Evolutionary conservation across 2,329 filamentous ascomycete species (phyloP), one percentile per base, ranked within the genome.

Genomic region (Xylariaceae sp.): DNA sequence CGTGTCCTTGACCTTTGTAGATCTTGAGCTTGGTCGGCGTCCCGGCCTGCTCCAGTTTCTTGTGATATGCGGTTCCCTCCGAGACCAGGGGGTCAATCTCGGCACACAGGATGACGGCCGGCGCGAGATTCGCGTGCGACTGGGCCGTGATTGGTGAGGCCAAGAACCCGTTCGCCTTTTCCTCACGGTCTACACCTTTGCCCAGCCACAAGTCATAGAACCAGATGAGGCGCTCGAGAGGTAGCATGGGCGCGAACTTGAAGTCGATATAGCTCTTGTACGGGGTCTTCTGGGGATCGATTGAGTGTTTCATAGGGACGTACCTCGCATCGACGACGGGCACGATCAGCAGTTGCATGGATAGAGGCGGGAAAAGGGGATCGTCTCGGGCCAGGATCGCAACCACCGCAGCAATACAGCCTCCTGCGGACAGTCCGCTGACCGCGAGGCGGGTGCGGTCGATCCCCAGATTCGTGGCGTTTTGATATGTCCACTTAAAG

Each of bases 121-220:
- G 71, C 2, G 73, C 70, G 2, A 75, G 61, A 23, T 68, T 62
- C 1, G 59, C 65, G 48, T 74, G 72, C 7, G 71, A 73, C 5
- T 54, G 48, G 2, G 72, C 73, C 2, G 71, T 59, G 44, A 75
- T 69, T 0, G 72, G 73, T 3, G 71, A 74, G 7, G 70, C 71
- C 3, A 63, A 63, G 44, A 69, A 72, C 41, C 73, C 64, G 4
- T 60, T 57, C 4, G 70, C 68, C n/a, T 55, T 61, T 47, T 63
- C 65, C 2, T 52, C 58, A 18, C 71, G 63, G 45, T 62, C 63
- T n/a, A 62, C 56, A 20, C 69, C 72, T 5, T 54, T 71, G 0
- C 72, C 72, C 7, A 74, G 60, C 72, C 72, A 74, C 21, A 73
- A 63, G 21, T 71, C 71, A 50, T 73, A 73, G 56, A 74, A 74